phyloP scores from a whole-genome alignment of 2,329 filamentous ascomycete species.

The Didymella segeticola region DNA sequence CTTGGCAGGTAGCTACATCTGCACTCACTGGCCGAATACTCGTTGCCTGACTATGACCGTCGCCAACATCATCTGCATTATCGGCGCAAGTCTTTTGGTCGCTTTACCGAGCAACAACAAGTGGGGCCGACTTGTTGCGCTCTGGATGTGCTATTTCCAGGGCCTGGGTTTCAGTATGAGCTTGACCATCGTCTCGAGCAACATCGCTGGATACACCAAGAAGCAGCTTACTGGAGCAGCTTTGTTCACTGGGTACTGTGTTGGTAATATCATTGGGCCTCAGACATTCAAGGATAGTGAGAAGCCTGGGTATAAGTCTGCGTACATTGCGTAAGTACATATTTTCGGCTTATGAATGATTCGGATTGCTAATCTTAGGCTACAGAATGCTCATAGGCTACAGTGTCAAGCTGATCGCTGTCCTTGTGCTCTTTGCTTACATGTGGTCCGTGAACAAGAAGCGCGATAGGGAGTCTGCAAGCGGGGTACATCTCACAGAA shows the following conservation, averaged over 20 bases:
- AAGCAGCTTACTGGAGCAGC: constrained; percentile 64
- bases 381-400: constrained; percentile 49
- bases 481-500: constrained; percentile 31
- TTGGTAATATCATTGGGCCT: constrained; percentile 52
- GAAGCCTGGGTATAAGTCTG: constrained; percentile 43
- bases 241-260: constrained; percentile 52
- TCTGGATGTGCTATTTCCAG: constrained; percentile 54
- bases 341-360: neutral
- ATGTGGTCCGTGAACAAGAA: constrained; percentile 47
- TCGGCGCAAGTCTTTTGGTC: constrained; percentile 29
- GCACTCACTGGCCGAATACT: constrained; percentile 21
- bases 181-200: constrained; percentile 51
- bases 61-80: constrained; percentile 41
- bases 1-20: constrained; percentile 40
- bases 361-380: neutral
- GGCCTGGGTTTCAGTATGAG: constrained; percentile 45
- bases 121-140: constrained; percentile 41
- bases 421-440: constrained; percentile 44
- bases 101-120: constrained; percentile 23
- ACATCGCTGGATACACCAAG: constrained; percentile 49
- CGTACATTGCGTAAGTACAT: constrained; percentile 21
- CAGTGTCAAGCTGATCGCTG: constrained; percentile 48
- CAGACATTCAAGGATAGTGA: constrained; percentile 51
- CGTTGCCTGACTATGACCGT: constrained; percentile 40
- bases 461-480: constrained; percentile 39